A percentile compares a stretch with the other conserved stretches of the same genome.
Conservation (phyloP, 1,139 yeast genomes). For the Sugiyamaella japonica region DNA sequence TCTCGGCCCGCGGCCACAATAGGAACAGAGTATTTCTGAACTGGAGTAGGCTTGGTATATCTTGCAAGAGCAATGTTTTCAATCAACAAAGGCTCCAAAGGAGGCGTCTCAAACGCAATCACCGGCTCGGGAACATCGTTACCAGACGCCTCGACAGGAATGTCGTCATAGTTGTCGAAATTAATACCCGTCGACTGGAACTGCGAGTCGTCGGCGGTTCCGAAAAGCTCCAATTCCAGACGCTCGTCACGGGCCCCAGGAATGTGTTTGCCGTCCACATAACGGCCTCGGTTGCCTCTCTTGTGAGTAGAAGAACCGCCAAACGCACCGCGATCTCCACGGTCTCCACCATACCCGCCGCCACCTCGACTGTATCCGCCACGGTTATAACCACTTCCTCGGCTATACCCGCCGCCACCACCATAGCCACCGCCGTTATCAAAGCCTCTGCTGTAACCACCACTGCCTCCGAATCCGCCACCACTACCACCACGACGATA, state of each 20-base stretch:
- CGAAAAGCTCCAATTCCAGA: slow-evolving; percentile 80
- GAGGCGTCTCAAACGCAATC: slow-evolving; percentile 83
- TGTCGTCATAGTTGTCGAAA: slow-evolving; percentile 97
- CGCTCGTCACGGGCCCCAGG: slow-evolving; percentile 75
- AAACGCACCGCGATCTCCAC: slow-evolving; percentile 40
- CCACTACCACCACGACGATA: slow-evolving; percentile 29
- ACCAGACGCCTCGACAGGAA: slow-evolving; percentile 98
- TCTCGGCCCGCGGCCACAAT: slow-evolving; percentile 95
- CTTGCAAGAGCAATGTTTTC: slow-evolving; percentile 86
- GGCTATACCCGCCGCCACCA: slow-evolving; percentile 23
- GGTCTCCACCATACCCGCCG: slow-evolving; percentile 41
- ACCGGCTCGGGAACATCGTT: slow-evolving; percentile 94
- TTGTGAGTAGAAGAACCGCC: slow-evolving; percentile 36
- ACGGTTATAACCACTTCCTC: slow-evolving; percentile 20
- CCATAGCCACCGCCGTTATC: slow-evolving; percentile 35
- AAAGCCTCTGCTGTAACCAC: slow-evolving; percentile 35
- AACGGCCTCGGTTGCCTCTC: slow-evolving; percentile 45
- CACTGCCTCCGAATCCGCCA: slow-evolving; percentile 25
- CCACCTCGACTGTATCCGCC: slow-evolving; percentile 28
- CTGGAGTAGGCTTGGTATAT: slow-evolving; percentile 96
- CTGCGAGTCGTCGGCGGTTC: slow-evolving; percentile 75
- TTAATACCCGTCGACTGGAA: slow-evolving; percentile 96
- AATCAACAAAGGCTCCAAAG: slow-evolving; percentile 81
- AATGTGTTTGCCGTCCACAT: slow-evolving; percentile 85
- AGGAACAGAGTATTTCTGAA: slow-evolving; percentile 97